Base-by-base conservation (phyloP, 257 asterid species). In the Schizonepeta tenuifolia region DNA sequence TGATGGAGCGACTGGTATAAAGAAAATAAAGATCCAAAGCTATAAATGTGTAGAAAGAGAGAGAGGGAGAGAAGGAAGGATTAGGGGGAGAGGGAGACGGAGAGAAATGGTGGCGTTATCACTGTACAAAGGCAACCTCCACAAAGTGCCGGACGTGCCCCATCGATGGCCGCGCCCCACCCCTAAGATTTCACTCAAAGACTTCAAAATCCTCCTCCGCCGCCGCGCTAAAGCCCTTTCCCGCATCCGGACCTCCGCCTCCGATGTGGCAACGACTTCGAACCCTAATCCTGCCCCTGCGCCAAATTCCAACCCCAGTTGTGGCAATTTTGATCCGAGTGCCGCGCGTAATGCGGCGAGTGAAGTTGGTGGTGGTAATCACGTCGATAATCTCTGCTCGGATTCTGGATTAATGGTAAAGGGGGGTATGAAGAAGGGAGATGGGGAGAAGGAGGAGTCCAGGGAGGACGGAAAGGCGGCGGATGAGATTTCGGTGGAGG, bases 51-150 rank as follows among this genome's bases (percentile, higher is more conserved):
- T 10, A 44, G 15, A 64, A 47, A 56, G 35, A 26, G 5, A 57
- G 12, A 44, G 15, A 64, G 38, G 47, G 35, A 26, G 5, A 57
- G 12, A 47, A 4, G 33, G 15, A 13, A 11, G 8, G 40, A n/a
- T 11, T 24, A 14, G 12, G 24, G 2, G 44, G 22, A 31, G 2
- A 43, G 75, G 89, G 26, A 28, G 56, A 40, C 7, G 67, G 36
- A 56, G 18, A 24, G 41, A 64, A 72, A 93, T 88, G 97, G 97
- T 90, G 70, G 96, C 97, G 20, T 75, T 93, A 65, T 86, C 98
- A 12, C 81, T 93, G 60, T 93, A 91, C 94, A 89, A 79, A 83
- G 98, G 98, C 40, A 89, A 88, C 76, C 96, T 91, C 66, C 98
- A 89, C 88, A 88, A 84, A 66, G 86, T 75, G 56, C 72, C 93